Percentiles rank a stretch among this genome's conserved stretches.
Conservation (phyloP, 768 basidiomycete species). For the Melanogaster broomeanus region DNA sequence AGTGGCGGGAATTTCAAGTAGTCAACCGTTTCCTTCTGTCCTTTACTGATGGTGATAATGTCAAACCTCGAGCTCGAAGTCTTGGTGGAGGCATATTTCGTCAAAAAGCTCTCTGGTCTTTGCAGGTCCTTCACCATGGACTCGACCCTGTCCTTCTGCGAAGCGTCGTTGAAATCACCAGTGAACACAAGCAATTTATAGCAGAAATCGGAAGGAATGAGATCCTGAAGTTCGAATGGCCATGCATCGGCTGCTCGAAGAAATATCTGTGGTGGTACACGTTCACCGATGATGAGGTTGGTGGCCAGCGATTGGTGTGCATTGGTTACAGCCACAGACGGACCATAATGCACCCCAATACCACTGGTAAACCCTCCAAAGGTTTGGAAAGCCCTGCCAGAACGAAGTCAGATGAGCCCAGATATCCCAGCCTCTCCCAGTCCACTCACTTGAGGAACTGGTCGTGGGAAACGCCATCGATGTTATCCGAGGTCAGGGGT, state of each 20-base stretch:
- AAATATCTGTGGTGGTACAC: constrained; percentile 48
- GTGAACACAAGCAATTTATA: constrained; percentile 52
- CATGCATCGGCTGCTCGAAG: constrained; percentile 48
- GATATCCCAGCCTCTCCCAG: not conserved
- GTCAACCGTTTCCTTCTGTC: constrained; percentile 35
- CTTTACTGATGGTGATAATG: constrained; percentile 27
- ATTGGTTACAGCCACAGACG: constrained; percentile 39
- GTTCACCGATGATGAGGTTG: constrained; percentile 49
- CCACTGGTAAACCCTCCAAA: constrained; percentile 50
- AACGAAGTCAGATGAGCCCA: not conserved
- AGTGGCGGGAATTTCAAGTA: constrained; percentile 33
- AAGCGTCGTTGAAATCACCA: constrained; percentile 34
- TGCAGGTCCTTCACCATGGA: constrained; percentile 30
- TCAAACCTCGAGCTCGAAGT: constrained; percentile 32
- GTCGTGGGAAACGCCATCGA: constrained; percentile 41
- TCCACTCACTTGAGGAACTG: constrained; percentile 44
- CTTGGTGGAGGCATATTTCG: constrained; percentile 18
- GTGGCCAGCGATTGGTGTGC: constrained; percentile 38
- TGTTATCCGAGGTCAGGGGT: constrained; percentile 39
- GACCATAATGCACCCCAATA: constrained; percentile 49
- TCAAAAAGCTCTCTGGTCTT: constrained; percentile 27
- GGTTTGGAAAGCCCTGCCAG: constrained; percentile 42
- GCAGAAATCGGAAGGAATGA: constrained; percentile 46
- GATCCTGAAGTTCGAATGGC: constrained; percentile 51
- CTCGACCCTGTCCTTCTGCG: constrained; percentile 25